Base-by-base conservation (phyloP, 345 rosid species). In the Lenwebbia sp. region DNA sequence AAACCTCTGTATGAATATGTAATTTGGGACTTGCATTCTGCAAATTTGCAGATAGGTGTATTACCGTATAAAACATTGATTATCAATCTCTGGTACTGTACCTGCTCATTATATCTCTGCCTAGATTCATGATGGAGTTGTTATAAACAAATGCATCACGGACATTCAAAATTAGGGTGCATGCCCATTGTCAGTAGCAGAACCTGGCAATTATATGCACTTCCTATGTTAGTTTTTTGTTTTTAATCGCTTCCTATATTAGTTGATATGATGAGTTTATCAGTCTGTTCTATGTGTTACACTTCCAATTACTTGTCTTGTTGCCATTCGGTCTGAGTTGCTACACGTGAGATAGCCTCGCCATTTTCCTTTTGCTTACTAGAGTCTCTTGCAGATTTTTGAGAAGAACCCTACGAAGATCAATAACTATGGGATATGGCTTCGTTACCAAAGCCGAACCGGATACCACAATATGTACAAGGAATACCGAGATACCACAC, bases 401-500 rank as follows among this genome's bases (percentile, higher is more conserved):
- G 89, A 90, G 90, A 90, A 90, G 85, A 88, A 87, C 54, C 91
- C 91, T 17, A 90, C 90, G 2, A 90, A 52, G 83, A 87, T 90
- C 65, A 86, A 90, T 82, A 90, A 90, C 86, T 90, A 85, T 58
- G 91, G 91, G 12, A 86, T 90, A 26, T 90, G 91, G 91, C 74
- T 90, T 58, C 86, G 89, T 9, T 90, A 90, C 83, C 90, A 90
- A 84, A 90, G 90, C 70, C 82, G 90, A n/a, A 90, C 90, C 1
- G 89, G 91, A 13, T 90, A 90, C 54, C 91, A 90, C 84, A 90
- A 90, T 55, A 90, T 90, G 90, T 90, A 90, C 83, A 90, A 90
- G 86, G 91, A 90, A 70, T 90, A 84, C 85, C 47, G 90, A 9
- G 91, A 90, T 44, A 87, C 90, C 33, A 88, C 91, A 12, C 85